Base-by-base conservation (phyloP, 1,284 basidiomycete species). In the Cutaneotrichosporon cyanovorans region DNA sequence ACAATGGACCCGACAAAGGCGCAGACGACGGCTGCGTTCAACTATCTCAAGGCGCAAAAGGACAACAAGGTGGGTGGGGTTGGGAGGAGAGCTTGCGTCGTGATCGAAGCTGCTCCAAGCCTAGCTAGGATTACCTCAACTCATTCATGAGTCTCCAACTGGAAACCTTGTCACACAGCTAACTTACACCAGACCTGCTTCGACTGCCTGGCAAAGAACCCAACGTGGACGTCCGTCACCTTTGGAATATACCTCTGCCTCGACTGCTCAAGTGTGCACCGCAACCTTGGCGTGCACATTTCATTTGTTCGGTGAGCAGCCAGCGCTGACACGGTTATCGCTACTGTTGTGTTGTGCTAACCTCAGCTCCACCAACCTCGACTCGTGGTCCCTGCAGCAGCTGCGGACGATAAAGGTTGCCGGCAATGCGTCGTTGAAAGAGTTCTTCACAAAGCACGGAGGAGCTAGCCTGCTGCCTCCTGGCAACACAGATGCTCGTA, bases 281-380 rank as follows among this genome's bases (percentile, higher is more conserved):
- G 93, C 48, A 97, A 95, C 71, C 84, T 97, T 80, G 93, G 93
- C 59, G 95, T 98, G 16, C 93, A 99, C 70, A 92, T 99, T 71
- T 88, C 83, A 56, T 99, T 99, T 66, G 93, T 99, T 37, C 78
- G 91, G 86, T 91, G 65, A 57, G 84, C 74, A 4, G 33, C 3
- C 18, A 28, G 31, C 30, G 9, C 14, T n/a, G 32, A 34, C 32
- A 5, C 33, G 9, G n/a, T 9, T 34, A 33, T 15, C 37, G 21
- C 12, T 7, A 33, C 11, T 33, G 21, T 28, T 7, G 8, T 12
- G 8, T 28, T 16, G 23, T 19, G 30, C 50, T 56, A 25, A 53
- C 41, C 15, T 46, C 68, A 91, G 91, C 57, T 97, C 93, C 12
- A 97, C 91, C 54, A 97, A 93, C 74, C 81, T 98, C 46, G 93